A percentile compares a stretch with the other conserved stretches of the same genome.
phyloP scores from a whole-genome alignment of 2,329 filamentous ascomycete genomes.

The Cercospora sp. region DNA sequence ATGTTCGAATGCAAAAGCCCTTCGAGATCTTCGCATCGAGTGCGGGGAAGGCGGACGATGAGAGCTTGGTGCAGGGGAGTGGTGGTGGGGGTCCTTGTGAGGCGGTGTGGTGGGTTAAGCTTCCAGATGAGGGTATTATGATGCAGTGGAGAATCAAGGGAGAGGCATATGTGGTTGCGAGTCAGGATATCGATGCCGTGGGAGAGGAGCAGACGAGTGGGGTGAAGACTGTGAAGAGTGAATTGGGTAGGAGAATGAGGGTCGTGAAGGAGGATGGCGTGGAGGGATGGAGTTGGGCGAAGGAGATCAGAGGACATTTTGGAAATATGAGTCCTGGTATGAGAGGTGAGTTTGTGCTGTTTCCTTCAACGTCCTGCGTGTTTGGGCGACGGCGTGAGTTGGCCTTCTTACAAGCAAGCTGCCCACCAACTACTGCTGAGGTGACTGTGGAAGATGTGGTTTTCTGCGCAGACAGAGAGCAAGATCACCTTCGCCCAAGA shows the following conservation, averaged over 20 bases:
- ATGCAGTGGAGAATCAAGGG: slow-evolving; percentile 87
- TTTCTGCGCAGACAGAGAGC: neutral
- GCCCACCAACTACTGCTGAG: neutral
- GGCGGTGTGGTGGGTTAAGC: slow-evolving; percentile 75
- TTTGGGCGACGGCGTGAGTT: slow-evolving; percentile 8
- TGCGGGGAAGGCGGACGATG: slow-evolving; percentile 48
- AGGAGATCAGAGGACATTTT: slow-evolving; percentile 82
- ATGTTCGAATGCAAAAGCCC: slow-evolving; percentile 82
- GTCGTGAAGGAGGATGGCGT: slow-evolving; percentile 48
- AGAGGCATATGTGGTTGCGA: slow-evolving; percentile 69
- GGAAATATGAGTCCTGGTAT: slow-evolving; percentile 81
- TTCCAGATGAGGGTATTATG: slow-evolving; percentile 49
- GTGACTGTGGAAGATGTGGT: neutral
- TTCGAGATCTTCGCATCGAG: slow-evolving; percentile 64
- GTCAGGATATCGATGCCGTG: slow-evolving; percentile 59
- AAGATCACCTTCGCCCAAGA: neutral
- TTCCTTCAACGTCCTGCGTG: neutral
- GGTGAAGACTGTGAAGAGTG: slow-evolving; percentile 59
- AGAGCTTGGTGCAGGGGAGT: slow-evolving; percentile 49
- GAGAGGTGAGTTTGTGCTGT: slow-evolving; percentile 55
- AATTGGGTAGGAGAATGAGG: slow-evolving; percentile 65
- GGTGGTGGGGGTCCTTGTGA: slow-evolving; percentile 73
- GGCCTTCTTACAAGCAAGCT: neutral
- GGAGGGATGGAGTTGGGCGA: slow-evolving; percentile 71
- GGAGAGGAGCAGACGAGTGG: slow-evolving; percentile 53